phyloP scores from a whole-genome alignment of 345 rosid genomes.

The Citropsis articulata region DNA sequence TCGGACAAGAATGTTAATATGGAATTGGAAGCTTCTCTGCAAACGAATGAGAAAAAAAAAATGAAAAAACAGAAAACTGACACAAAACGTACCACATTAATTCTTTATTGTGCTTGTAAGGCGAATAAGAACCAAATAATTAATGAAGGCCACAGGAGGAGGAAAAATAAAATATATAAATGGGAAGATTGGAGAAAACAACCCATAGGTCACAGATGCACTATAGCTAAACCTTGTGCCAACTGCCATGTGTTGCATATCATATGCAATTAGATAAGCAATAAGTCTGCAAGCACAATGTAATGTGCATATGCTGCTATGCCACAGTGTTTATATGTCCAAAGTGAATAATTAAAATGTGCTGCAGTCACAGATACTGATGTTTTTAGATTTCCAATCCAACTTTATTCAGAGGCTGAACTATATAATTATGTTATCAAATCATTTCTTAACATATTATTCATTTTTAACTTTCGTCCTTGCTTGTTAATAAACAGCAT shows the following conservation, averaged over 20 bases:
- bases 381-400: background rate
- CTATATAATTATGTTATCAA: background rate
- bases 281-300: background rate
- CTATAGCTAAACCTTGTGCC: background rate
- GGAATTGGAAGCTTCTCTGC: constrained; percentile 95
- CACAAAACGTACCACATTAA: background rate
- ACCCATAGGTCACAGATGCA: background rate
- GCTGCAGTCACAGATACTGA: background rate
- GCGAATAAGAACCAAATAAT: background rate
- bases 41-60: constrained; percentile 6
- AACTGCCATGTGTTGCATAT: background rate
- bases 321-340: background rate
- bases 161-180: background rate
- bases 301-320: background rate
- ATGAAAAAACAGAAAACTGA: background rate
- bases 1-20: constrained; percentile 89
- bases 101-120: background rate
- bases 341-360: background rate
- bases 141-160: background rate
- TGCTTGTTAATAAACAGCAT: background rate
- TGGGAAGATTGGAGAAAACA: background rate
- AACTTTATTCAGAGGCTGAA: background rate
- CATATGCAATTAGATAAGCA: no score
- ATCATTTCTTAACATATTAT: background rate
- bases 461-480: background rate